Evolutionary conservation across 352 stramenopile genomes (phyloP).

Genomic region (Peronospora farinosa): DNA sequence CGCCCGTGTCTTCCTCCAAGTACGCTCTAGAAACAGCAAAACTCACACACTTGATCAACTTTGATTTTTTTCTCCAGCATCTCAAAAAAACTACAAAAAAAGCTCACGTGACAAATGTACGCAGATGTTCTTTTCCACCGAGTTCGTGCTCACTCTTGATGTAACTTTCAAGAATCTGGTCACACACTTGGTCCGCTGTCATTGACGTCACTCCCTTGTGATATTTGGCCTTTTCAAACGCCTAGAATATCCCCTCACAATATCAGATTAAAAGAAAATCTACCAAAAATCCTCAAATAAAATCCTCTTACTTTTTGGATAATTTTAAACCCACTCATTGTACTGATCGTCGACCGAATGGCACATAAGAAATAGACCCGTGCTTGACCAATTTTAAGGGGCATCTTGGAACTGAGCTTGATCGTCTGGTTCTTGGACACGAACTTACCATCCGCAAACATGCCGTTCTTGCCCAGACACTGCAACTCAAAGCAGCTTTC

Average conservation of each 20-base stretch:
- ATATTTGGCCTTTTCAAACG: conserved; percentile 77
- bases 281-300: conserved; percentile 2
- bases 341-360: conserved; percentile 66
- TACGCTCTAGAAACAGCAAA: conserved; percentile 24
- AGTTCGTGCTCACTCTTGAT: conserved; percentile 71
- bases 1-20: conserved; percentile 32
- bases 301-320: conserved; percentile 49
- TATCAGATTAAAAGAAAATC: background rate
- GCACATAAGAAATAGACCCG: conserved; percentile 72
- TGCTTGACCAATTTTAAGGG: conserved; percentile 71
- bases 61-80: background rate
- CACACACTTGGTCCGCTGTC: conserved; percentile 53
- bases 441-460: conserved; percentile 63
- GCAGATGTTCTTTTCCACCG: conserved; percentile 61
- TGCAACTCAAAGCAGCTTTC: conserved; percentile 72
- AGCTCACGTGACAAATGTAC: conserved; percentile 62
- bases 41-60: conserved; percentile 1
- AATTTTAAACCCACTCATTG: conserved; percentile 79
- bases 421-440: conserved; percentile 69
- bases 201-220: conserved; percentile 43
- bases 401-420: conserved; percentile 60
- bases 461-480: conserved; percentile 78
- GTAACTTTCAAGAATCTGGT: conserved; percentile 73
- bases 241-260: conserved; percentile 23
- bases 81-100: background rate